Conservation (phyloP, 495 filamentous ascomycete species). For the Articulospora tetracladia region DNA sequence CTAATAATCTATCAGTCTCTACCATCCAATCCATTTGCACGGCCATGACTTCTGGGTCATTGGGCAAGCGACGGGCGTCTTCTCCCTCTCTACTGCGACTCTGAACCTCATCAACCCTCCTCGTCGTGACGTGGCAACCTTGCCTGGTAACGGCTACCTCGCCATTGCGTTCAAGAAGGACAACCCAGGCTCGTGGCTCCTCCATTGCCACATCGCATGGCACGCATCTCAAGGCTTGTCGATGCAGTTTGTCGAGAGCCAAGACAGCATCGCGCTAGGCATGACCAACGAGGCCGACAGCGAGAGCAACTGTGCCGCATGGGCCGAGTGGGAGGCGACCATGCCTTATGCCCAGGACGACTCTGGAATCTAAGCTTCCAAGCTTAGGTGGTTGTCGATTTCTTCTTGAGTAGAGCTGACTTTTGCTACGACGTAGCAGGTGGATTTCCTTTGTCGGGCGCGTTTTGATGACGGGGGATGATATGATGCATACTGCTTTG, state of each 20-base stretch:
- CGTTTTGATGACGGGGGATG: background rate
- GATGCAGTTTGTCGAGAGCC: conserved; percentile 45
- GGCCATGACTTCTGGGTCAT: conserved; percentile 57
- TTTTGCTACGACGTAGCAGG: background rate
- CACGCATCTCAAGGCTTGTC: conserved; percentile 46
- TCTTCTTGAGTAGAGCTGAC: too few relatives aligned
- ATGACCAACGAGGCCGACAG: conserved; percentile 33
- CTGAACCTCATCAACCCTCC: conserved; percentile 46
- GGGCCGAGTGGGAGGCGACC: conserved; percentile 35
- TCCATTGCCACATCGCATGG: conserved; percentile 59
- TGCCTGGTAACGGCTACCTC: conserved; percentile 40
- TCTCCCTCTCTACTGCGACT: conserved; percentile 24
- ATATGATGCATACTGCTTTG: background rate
- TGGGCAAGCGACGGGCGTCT: conserved; percentile 35
- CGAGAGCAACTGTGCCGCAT: conserved; percentile 35
- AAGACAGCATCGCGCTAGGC: conserved; percentile 30
- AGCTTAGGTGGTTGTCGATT: background rate
- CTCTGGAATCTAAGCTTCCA: conserved; percentile 41
- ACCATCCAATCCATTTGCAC: conserved; percentile 52
- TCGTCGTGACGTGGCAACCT: conserved; percentile 56
- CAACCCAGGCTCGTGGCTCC: conserved; percentile 53
- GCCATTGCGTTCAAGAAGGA: conserved; percentile 55
- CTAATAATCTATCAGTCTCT: background rate
- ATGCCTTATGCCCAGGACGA: conserved; percentile 34
- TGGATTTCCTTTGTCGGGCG: background rate